Evolutionary conservation across 2,329 filamentous ascomycete species (phyloP).

Genomic region (Diaporthe citrichinensis): DNA sequence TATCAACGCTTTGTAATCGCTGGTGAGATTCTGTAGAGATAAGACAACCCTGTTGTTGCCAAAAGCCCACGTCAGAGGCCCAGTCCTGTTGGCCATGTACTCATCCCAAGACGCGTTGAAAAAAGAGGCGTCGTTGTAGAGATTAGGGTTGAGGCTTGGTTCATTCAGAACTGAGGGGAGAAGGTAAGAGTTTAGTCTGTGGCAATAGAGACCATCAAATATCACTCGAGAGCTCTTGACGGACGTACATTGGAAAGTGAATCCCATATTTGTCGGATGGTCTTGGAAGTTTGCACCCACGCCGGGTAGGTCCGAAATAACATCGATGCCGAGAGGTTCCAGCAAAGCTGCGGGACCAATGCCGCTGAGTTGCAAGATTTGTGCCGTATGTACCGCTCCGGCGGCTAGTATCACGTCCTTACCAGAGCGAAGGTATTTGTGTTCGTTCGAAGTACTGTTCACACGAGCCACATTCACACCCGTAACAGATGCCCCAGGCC

Average conservation of each 20-base stretch:
- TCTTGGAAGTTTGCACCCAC: slow-evolving; percentile 66
- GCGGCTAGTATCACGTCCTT: slow-evolving; percentile 62
- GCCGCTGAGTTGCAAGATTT: slow-evolving; percentile 54
- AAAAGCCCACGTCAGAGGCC: slow-evolving; percentile 45
- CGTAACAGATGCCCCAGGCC: neutral
- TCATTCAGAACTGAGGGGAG: neutral
- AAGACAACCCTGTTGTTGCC: slow-evolving; percentile 46
- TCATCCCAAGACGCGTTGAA: slow-evolving; percentile 40
- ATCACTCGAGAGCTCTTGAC: neutral
- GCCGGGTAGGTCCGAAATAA: slow-evolving; percentile 58
- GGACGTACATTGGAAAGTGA: slow-evolving; percentile 46
- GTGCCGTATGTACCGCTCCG: slow-evolving; percentile 56
- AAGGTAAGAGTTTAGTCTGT: neutral
- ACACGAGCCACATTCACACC: slow-evolving; percentile 22
- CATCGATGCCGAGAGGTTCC: slow-evolving; percentile 55
- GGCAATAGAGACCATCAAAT: too few species aligned
- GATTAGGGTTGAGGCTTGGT: slow-evolving; percentile 15
- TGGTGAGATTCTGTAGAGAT: slow-evolving; percentile 42
- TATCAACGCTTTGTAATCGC: slow-evolving; percentile 38
- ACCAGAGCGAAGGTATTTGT: neutral
- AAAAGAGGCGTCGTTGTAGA: slow-evolving; percentile 17
- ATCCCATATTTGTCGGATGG: slow-evolving; percentile 53
- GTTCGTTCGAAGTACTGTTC: neutral
- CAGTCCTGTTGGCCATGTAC: slow-evolving; percentile 46
- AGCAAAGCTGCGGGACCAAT: slow-evolving; percentile 59